phyloP scores from a whole-genome alignment of 805 yeast genomes.

The Teunomyces lycoperdinae region DNA sequence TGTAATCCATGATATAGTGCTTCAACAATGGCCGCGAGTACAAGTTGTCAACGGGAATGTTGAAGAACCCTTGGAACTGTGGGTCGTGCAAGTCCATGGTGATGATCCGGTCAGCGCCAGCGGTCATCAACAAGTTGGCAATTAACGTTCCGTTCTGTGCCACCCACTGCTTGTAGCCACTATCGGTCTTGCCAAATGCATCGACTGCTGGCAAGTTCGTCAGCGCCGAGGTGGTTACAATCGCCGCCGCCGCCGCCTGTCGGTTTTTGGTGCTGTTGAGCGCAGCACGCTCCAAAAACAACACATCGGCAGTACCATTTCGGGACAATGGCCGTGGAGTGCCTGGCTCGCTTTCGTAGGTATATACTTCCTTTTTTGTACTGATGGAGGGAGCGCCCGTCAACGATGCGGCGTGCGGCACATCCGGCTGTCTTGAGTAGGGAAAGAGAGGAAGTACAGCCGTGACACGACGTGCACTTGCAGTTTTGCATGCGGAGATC shows the following conservation, averaged over 20 bases:
- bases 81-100: conserved; percentile 99
- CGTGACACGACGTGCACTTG: conserved; percentile 84
- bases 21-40: conserved; percentile 86
- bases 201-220: conserved; percentile 33
- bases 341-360: conserved; percentile 51
- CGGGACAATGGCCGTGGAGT: conserved; percentile 45
- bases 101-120: conserved; percentile 95
- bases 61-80: conserved; percentile 96
- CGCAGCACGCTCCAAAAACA: conserved; percentile 1
- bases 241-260: conserved; percentile 20
- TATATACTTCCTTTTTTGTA: conserved; percentile 36
- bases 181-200: conserved; percentile 41
- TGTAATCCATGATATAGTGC: conserved; percentile 72
- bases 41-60: conserved; percentile 92
- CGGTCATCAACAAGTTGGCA: conserved; percentile 81
- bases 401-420: conserved; percentile 64
- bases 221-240: conserved; percentile 31
- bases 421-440: conserved; percentile 93
- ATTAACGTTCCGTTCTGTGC: conserved; percentile 92
- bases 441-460: conserved; percentile 94
- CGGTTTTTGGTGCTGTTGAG: conserved; percentile 4
- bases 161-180: conserved; percentile 90
- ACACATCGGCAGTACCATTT: conserved; percentile 10
- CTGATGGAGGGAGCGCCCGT: conserved; percentile 64
- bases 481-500: conserved; percentile 90